Evolutionary conservation across 2,329 filamentous ascomycete species (phyloP).

Genomic region (Pyricularia sp.): DNA sequence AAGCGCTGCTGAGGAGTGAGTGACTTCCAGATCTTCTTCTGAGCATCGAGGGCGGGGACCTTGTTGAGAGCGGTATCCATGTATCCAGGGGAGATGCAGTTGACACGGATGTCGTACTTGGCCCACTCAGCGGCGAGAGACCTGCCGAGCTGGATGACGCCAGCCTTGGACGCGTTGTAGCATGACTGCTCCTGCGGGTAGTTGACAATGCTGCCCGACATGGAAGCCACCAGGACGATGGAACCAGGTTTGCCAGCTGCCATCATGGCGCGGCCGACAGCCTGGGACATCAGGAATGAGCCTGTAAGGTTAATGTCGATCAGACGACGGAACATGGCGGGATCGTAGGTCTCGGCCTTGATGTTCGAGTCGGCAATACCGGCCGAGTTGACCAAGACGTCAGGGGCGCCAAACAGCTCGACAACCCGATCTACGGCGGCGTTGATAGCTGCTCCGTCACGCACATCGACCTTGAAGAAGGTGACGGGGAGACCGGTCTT

Average conservation of each 20-base stretch:
- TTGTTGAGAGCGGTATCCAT: conserved; percentile 78
- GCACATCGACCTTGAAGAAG: conserved; percentile 70
- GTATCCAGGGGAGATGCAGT: conserved; percentile 71
- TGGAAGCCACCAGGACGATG: conserved; percentile 65
- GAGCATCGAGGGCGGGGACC: conserved; percentile 61
- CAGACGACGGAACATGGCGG: conserved; percentile 62
- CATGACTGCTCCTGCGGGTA: conserved; percentile 72
- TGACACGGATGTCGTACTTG: conserved; percentile 67
- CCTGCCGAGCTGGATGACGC: conserved; percentile 65
- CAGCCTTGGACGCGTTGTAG: conserved; percentile 78
- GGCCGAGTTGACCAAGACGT: conserved; percentile 68
- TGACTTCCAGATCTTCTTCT: conserved; percentile 71
- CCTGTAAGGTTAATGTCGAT: conserved; percentile 76
- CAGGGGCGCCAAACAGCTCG: conserved; percentile 52
- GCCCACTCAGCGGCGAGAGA: conserved; percentile 78
- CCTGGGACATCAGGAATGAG: conserved; percentile 63
- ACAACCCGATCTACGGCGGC: conserved; percentile 55
- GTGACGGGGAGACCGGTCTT: conserved; percentile 61
- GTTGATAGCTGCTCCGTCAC: conserved; percentile 56
- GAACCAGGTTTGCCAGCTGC: conserved; percentile 55
- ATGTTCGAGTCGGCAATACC: conserved; percentile 78
- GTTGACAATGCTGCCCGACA: conserved; percentile 77
- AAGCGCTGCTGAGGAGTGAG: conserved; percentile 62
- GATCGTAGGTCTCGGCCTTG: conserved; percentile 65
- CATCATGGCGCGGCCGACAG: conserved; percentile 63